Conservation (phyloP, 1,139 yeast species). For the Protomyces macrosporus region DNA sequence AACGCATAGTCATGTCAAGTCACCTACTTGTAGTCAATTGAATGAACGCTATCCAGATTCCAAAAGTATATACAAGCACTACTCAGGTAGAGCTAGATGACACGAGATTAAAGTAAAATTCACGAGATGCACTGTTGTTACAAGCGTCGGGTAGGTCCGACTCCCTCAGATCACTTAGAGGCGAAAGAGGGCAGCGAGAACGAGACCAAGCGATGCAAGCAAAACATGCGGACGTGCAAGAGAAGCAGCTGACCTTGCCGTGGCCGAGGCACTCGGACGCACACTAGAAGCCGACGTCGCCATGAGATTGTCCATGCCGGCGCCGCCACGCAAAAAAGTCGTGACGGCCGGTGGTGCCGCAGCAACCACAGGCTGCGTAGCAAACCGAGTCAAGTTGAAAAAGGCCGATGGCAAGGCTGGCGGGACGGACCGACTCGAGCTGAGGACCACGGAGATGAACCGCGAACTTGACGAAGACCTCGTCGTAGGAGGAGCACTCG, state of each 20-base stretch:
- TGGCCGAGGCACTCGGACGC: background rate
- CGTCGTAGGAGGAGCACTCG: constrained; percentile 30
- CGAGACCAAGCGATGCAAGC: constrained; percentile 7
- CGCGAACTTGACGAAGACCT: constrained; percentile 18
- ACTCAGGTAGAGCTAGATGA: too few relatives aligned
- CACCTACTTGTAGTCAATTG: too few relatives aligned
- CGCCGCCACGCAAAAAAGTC: constrained; percentile 15
- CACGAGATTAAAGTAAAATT: too few relatives aligned
- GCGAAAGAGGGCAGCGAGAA: background rate
- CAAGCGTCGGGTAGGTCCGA: background rate
- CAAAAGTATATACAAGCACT: too few relatives aligned
- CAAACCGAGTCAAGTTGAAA: background rate
- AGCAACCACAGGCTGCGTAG: background rate
- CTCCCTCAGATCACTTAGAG: background rate
- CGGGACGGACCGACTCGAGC: background rate
- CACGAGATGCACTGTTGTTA: background rate
- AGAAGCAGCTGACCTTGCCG: constrained; percentile 10
- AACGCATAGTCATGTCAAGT: background rate
- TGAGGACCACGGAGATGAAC: background rate
- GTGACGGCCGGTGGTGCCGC: background rate
- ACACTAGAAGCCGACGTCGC: constrained; percentile 3
- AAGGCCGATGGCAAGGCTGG: background rate
- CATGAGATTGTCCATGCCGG: constrained; percentile 14
- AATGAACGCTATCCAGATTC: too few relatives aligned
- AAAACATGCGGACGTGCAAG: background rate